phyloP scores from a whole-genome alignment of 345 rosid genomes.

The Mallotus nudiflorus region DNA sequence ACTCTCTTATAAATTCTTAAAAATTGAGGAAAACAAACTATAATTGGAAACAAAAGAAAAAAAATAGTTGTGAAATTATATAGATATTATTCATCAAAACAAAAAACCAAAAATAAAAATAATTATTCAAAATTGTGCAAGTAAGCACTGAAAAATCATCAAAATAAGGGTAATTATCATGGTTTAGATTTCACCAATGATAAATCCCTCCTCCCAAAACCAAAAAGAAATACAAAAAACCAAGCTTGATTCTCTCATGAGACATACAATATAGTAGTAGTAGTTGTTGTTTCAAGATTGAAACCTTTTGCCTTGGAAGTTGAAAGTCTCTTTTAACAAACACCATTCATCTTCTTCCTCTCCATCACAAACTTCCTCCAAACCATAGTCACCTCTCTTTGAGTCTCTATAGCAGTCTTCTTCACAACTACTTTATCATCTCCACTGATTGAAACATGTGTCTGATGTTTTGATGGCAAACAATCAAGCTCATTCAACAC shows the following conservation, averaged over 20 bases:
- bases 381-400: constrained; percentile 23
- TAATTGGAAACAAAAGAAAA: no score
- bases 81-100: no score
- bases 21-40: no score
- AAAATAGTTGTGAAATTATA: no score
- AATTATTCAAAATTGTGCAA: background rate
- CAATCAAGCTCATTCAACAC: constrained; percentile 18
- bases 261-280: no score
- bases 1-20: no score
- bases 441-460: constrained; percentile 1
- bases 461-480: constrained; percentile 3
- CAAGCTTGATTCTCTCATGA: no score
- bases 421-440: constrained; percentile 12
- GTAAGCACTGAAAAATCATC: background rate
- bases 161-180: no score
- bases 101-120: background rate
- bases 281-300: background rate
- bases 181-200: no score
- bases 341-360: constrained; percentile 29
- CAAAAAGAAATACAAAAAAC: no score
- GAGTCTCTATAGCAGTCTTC: constrained; percentile 19
- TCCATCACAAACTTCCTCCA: constrained; percentile 30
- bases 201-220: no score
- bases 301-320: background rate
- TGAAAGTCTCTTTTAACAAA: background rate